Evolutionary conservation across 2,329 filamentous ascomycete species (phyloP).

Genomic region (Fusarium algeriense): DNA sequence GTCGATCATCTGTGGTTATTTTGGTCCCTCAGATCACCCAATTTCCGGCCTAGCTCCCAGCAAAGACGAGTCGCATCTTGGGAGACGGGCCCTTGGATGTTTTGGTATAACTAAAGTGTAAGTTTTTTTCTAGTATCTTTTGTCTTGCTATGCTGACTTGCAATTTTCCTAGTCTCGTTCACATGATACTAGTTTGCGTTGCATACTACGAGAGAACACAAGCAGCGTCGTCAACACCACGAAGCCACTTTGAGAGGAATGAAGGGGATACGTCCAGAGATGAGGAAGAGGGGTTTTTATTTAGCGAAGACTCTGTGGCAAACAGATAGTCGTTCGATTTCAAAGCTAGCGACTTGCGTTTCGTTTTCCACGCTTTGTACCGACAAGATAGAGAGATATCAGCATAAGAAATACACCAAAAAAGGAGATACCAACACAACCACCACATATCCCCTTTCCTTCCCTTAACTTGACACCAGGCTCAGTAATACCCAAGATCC

Average conservation of each 20-base stretch:
- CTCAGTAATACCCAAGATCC: background rate
- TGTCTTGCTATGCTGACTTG: background rate
- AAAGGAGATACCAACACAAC: background rate
- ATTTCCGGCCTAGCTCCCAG: conserved; percentile 8
- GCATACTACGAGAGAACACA: conserved; percentile 22
- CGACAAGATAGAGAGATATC: background rate
- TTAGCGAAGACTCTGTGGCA: background rate
- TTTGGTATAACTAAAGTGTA: conserved; percentile 31
- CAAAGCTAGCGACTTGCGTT: background rate
- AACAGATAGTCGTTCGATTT: background rate
- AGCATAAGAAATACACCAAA: background rate
- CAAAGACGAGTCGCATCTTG: conserved; percentile 26
- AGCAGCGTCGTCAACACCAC: background rate
- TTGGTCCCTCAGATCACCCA: conserved; percentile 10
- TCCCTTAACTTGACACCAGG: background rate
- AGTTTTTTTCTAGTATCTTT: background rate
- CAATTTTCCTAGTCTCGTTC: background rate
- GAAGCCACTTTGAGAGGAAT: background rate
- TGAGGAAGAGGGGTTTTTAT: conserved; percentile 22
- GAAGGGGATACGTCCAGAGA: background rate
- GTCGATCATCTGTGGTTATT: conserved; percentile 4
- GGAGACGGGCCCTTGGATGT: conserved; percentile 21
- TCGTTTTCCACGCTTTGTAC: background rate
- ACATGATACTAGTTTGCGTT: conserved; percentile 12
- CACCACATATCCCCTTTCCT: background rate